Evolutionary conservation across 2,329 filamentous ascomycete species (phyloP).

Genomic region (Cytospora piceae): DNA sequence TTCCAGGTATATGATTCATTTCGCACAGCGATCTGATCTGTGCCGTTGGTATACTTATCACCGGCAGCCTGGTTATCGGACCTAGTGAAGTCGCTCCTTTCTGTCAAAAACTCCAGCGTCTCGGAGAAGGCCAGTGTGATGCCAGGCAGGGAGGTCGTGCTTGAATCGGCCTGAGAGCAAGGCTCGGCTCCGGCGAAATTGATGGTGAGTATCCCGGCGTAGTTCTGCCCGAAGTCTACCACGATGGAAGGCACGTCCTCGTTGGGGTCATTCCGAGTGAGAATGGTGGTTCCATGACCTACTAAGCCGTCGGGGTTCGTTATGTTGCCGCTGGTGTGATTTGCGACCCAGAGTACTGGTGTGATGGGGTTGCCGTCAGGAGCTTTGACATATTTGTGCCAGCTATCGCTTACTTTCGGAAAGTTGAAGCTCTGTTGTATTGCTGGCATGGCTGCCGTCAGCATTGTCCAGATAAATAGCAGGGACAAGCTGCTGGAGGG

Average conservation of each 20-base stretch:
- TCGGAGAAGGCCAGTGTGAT: conserved; percentile 55
- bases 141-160: conserved; percentile 41
- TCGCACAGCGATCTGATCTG: conserved; percentile 54
- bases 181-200: conserved; percentile 44
- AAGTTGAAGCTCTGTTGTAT: background rate
- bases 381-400: conserved; percentile 30
- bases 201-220: conserved; percentile 49
- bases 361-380: conserved; percentile 21
- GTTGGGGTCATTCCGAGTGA: conserved; percentile 35
- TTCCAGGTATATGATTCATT: conserved; percentile 49
- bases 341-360: conserved; percentile 18
- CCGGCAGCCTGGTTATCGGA: conserved; percentile 47
- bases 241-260: conserved; percentile 44
- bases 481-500: background rate
- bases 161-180: conserved; percentile 22
- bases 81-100: conserved; percentile 53
- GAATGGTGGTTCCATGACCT: conserved; percentile 37
- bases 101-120: conserved; percentile 47
- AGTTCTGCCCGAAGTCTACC: conserved; percentile 55
- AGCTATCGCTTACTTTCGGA: conserved; percentile 9
- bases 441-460: conserved; percentile 9
- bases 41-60: conserved; percentile 46
- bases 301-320: conserved; percentile 43
- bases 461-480: background rate
- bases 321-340: conserved; percentile 44